phyloP scores from a whole-genome alignment of 2,329 filamentous ascomycete genomes.

The Dissoconium aciculare region DNA sequence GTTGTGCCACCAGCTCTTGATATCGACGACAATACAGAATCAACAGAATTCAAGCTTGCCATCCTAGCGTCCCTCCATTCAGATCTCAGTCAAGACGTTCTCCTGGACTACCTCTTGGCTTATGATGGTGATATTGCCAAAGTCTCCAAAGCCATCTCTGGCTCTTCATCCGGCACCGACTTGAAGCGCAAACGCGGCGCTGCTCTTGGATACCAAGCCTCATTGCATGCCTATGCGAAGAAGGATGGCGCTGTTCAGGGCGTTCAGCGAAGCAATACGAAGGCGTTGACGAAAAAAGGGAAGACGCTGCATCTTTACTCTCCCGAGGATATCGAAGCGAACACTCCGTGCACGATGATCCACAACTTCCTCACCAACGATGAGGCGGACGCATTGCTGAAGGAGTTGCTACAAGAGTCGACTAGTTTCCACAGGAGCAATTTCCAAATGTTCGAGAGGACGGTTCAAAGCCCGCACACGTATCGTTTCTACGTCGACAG shows the following conservation, averaged over 20 bases:
- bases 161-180: conserved; percentile 12
- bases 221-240: conserved; percentile 18
- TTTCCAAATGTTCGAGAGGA: conserved; percentile 78
- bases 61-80: conserved; percentile 66
- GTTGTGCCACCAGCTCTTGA: too few species aligned
- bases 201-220: conserved; percentile 31
- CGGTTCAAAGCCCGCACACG: conserved; percentile 74
- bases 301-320: conserved; percentile 72
- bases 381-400: conserved; percentile 58
- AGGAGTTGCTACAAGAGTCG: conserved; percentile 61
- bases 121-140: conserved; percentile 61
- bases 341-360: conserved; percentile 83
- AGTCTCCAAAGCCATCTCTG: conserved; percentile 43
- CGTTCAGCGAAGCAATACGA: conserved; percentile 3
- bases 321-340: conserved; percentile 60
- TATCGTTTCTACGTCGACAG: conserved; percentile 70
- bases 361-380: conserved; percentile 70
- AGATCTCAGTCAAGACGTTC: conserved; percentile 43
- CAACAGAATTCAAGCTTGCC: conserved; percentile 81
- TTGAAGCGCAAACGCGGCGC: conserved; percentile 22
- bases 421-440: conserved; percentile 53
- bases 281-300: conserved; percentile 54
- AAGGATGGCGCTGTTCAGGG: not conserved
- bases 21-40: conserved; percentile 51
- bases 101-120: conserved; percentile 66